Percentiles rank a stretch among this genome's conserved stretches.
Evolutionary conservation across 1,139 yeast genomes (phyloP).

Genomic region (Scheffersomyces stambukii): DNA sequence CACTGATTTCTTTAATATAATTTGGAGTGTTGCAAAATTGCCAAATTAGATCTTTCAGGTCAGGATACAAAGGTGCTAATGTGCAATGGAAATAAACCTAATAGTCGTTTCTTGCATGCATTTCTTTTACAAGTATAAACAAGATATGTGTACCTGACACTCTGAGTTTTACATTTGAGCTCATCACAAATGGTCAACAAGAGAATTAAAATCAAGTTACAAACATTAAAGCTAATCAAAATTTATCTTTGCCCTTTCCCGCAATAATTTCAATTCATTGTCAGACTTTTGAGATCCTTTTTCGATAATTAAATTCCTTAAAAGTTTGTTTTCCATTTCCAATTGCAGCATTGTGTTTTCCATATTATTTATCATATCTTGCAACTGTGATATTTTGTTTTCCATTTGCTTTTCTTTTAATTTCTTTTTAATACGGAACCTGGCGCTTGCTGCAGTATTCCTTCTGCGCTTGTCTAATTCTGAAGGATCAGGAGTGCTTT

Average conservation of each 20-base stretch:
- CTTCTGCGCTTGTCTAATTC: slow-evolving; percentile 58
- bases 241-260: slow-evolving; percentile 25
- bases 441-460: slow-evolving; percentile 78
- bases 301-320: slow-evolving; percentile 57
- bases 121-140: slow-evolving; percentile 1
- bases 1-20: too few species aligned
- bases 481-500: slow-evolving; percentile 3
- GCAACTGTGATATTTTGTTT: slow-evolving; percentile 55
- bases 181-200: too few species aligned
- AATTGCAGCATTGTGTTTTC: slow-evolving; percentile 58
- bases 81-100: too few species aligned
- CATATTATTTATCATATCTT: slow-evolving; percentile 54
- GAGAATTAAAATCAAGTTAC: too few species aligned
- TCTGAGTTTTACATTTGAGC: too few species aligned
- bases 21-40: too few species aligned
- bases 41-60: too few species aligned
- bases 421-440: slow-evolving; percentile 79
- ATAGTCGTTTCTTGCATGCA: too few species aligned
- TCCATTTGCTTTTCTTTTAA: slow-evolving; percentile 84
- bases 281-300: slow-evolving; percentile 39
- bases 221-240: too few species aligned
- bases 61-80: too few species aligned
- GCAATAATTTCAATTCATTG: slow-evolving; percentile 34
- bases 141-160: too few species aligned
- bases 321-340: slow-evolving; percentile 55